Evolutionary conservation across 257 asterid species (phyloP), one percentile per base, ranked within the genome.

Genomic region (Gynochthodes officinalis): DNA sequence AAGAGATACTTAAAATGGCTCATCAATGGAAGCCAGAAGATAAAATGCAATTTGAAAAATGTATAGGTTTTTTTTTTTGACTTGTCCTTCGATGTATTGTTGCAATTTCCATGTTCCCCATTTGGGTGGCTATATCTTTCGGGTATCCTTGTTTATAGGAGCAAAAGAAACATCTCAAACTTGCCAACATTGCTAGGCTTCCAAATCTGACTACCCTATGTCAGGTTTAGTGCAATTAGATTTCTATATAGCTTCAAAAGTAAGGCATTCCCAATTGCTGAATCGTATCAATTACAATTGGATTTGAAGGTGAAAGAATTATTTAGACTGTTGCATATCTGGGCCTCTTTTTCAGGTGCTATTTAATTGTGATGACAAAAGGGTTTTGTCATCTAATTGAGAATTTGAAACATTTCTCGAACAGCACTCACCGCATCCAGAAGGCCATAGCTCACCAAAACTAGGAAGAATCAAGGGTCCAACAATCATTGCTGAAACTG

Each of bases 1-100:
- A 46, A 70, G 76, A 80, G 64, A 73, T 75, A 14, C 82, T 84
- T 35, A 57, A 40, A 84, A 82, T 64, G 88, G 86, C 61, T 64
- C 76, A 1, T 49, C 82, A 13, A 49, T 82, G 62, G 84, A 83
- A 61, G 70, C 75, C 77, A 80, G 74, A 73, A 73, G 83, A 68
- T 54, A 49, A 64, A 78, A 60, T 67, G 57, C 23, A 63, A 67
- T 8, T 75, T 32, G 44, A 67, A 77, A n/a, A 53, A 30, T 44
- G 48, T 84, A 68, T 57, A 78, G 80, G 15, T 42, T 53, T 61
- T 35, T 39, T 23, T 18, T 62, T 53, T 3, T 14, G 62, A 46
- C 32, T 25, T 46, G 62, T 39, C 75, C 9, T 48, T 73, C 73
- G 73, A 79, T 44, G 58, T 28, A 64, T 25, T 27, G 44, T 32